Base-by-base conservation (phyloP, 2,329 filamentous ascomycete species). In the Arthrobotrys sphaeroides region DNA sequence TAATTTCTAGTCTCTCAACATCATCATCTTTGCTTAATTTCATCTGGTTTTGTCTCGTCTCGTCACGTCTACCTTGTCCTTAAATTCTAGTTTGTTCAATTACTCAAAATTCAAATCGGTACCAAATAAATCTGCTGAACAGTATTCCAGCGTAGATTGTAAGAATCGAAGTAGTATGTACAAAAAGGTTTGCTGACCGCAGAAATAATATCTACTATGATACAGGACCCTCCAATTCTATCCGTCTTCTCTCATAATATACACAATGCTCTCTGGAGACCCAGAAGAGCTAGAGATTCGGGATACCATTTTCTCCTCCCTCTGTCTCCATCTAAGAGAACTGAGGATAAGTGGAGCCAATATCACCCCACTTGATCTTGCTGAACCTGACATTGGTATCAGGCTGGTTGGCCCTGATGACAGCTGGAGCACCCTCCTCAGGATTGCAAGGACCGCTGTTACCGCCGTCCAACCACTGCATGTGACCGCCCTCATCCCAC, bases 311-410 rank as follows among this genome's bases (percentile, higher is more conserved):
- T 9, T 20, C 26, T 6, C 20, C 3, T 36, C n/a, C 33, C 22
- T 10, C 10, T 2, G 20, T 16, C 20, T 20, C 26, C 18, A 20
- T 53, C 26, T 70, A 70, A 45, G 6, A 20, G 55, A 47, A 64
- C 42, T 65, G 13, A 42, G 73, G 42, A 24, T 83, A 86, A 0
- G 85, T 89, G 20, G 86, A 86, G 3, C 85, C 87, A 79, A 89
- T 86, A 77, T 89, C 86, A 18, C 88, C 88, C 84, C 86, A 87
- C 79, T 84, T 85, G 78, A 89, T 86, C 78, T 88, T 85, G 77
- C 84, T 86, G 78, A 87, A 89, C 0, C 82, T 85, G 3, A 89
- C 86, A 6, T 83, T 83, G 0, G 87, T 85, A 59, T 83, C 82
- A 0, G 86, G 84, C 78, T 86, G 82, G 10, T 86, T 80, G 57